Evolutionary conservation across 148 eudicot genomes (phyloP).

Genomic region (Fallopia convolvulus): DNA sequence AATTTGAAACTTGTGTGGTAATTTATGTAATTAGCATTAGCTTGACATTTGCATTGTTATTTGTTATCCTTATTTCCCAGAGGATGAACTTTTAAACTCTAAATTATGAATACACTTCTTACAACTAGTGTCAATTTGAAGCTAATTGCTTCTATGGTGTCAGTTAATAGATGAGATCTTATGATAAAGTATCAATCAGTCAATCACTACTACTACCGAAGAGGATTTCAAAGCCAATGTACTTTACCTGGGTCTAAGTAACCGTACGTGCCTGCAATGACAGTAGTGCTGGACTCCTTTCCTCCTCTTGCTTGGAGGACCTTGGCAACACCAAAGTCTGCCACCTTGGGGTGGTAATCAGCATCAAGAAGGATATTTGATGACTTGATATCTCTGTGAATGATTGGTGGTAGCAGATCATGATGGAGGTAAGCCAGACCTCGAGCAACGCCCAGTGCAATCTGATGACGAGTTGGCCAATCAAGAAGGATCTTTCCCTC

Average conservation of each 20-base stretch:
- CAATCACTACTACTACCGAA: not conserved
- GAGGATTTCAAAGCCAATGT: not conserved
- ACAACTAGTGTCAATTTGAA: no score
- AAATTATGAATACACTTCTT: no score
- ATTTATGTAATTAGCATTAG: not conserved
- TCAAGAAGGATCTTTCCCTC: constrained; percentile 52
- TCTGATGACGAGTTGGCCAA: constrained; percentile 81
- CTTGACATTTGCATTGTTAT: no score
- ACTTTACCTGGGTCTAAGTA: constrained; percentile 85
- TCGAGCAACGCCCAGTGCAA: constrained; percentile 83
- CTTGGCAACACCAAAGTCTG: no score
- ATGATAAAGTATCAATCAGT: not conserved
- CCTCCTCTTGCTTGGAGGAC: constrained; percentile 59
- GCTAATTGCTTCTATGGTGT: not conserved
- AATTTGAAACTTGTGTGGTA: not conserved
- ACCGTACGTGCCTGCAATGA: constrained; percentile 84
- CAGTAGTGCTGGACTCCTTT: constrained; percentile 55
- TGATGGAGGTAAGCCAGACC: constrained; percentile 91
- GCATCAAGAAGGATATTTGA: no score
- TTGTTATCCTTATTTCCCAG: not conserved
- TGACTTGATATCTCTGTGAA: constrained; percentile 10
- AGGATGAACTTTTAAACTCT: no score
- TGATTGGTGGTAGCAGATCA: constrained; percentile 68
- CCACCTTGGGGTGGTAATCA: no score
- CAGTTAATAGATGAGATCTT: not conserved